Evolutionary conservation across 75 land plant genomes (phyloP), one percentile per base, ranked within the genome.

Genomic region (Isoetes taiwanensis): DNA sequence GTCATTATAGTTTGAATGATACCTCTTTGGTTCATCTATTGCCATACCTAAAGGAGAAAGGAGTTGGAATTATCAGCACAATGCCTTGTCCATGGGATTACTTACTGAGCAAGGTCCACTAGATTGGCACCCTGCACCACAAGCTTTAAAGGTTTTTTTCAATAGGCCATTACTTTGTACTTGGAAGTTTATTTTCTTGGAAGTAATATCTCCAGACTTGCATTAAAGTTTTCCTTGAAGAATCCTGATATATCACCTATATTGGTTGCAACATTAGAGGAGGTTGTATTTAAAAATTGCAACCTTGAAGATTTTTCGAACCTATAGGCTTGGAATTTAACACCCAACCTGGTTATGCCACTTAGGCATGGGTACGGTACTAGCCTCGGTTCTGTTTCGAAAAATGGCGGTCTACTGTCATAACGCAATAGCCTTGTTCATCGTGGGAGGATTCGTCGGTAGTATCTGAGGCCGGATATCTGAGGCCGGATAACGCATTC

Each of bases 11-110:
- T 52, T 69, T 93, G 16, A 88, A 93, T 73, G 98, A 93, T 58
- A 59, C 83, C 6, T 65, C 96, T 16, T 73, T 93, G 59, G 79
- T 65, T 41, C 80, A 79, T 66, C 48, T 93, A n/a, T 34, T 93
- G 4, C 98, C 98, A 24, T 93, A 81, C 73, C 64, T 93, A 68
- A 81, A 79, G 79, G 77, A 78, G 71, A 93, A 93, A 58, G 98
- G 98, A 34, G 86, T 93, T 54, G 98, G 90, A 10, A 56, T 93
- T 10, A 84, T 93, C 32, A 84, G 57, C 70, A 90, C 96, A 50
- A 95, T 48, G 96, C 98, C 8, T 78, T 93, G 29, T 69, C 96
- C 32, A 93, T 93, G 98, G 98, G 98, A 6, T 82, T 93, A 34
- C 83, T 93, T 41, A 84, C 98, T 1, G 86, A 80, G 38, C 63